Base-by-base conservation (phyloP, 2,329 filamentous ascomycete genomes). In the Penicillium corylophilum region DNA sequence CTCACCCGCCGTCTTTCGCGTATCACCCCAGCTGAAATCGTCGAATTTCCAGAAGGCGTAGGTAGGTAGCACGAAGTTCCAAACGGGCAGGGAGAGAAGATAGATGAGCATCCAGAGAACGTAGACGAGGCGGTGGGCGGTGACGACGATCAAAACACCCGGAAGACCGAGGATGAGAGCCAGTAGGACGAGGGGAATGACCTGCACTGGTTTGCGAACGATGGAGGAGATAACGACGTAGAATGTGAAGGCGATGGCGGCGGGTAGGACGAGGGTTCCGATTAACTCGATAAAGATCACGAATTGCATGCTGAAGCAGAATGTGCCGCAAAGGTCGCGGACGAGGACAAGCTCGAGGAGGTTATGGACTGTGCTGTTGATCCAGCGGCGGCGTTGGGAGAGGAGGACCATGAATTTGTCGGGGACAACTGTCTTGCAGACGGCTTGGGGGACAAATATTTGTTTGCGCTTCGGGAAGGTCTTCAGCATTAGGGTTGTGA, bases 281-380 rank as follows among this genome's bases (percentile, higher is more conserved):
- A 97, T 82, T 49, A 99, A 80, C 75, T 99, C 94, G 67, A 99
- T 89, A 70, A 92, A 95, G 57, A 99, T 88, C 59, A 99, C 87
- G 70, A 99, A 99, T 75, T 99, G 94, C 94, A 99, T 99, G 73
- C 90, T 96, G 80, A 99, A 99, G 79, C 95, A 99, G 78, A 99
- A 99, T 3, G 94, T 99, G 60, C 94, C 94, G 69, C 94, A 99
- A 15, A 99, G 83, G 77, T 99, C 94, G 59, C 92, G 85, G 40
- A 99, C 95, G 29, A 99, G 83, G 46, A 97, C 86, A 53, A 99
- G 83, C 74, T 99, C 94, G 89, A 99, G 96, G 40, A 99, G 79
- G 70, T 99, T 99, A 79, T 99, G 94, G 44, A 99, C 88, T 4
- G 94, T 99, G 71, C 90, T 96, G 82, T 99, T 99, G 76, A 99